Evolutionary conservation across 1,284 basidiomycete species (phyloP), one percentile per base, ranked within the genome.

Genomic region (Trichosporon sp.): DNA sequence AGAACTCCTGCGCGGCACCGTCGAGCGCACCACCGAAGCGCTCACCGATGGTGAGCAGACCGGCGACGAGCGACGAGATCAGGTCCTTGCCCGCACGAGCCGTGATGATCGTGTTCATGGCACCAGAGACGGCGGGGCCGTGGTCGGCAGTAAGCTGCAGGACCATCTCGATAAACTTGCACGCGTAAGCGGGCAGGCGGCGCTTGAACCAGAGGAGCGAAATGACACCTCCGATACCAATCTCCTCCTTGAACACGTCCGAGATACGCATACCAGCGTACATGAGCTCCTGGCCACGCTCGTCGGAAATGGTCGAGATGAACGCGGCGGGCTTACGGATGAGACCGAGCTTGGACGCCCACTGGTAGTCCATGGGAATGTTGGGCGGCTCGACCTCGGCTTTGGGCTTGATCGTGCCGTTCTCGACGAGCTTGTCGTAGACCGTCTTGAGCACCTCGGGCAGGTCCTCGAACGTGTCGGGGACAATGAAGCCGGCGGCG

Each of bases 351-450:
- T 98, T 95, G 73, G 92, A 89, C 52, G 95, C 95, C 95, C 95
- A 98, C 85, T 98, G 96, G 89, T 98, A 99, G 84, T 99, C 95
- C 92, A 98, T 95, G 29, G 95, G 95, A 79, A 98, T 98, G 70
- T 91, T 88, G 23, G 95, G 95, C 32, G 95, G 93, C 44, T 94
- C 90, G 64, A 88, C 84, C 84, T 98, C 95, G 59, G 83, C 72
- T 83, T 88, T 85, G 71, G 88, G 89, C 57, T 83, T 81, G 80
- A 98, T 88, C 54, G 82, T 76, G 60, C 94, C 92, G 56, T 79
- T 80, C 69, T 81, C 77, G 63, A 98, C 90, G 69, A 99, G 89
- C 67, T 82, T 83, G 72, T 94, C 87, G 84, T 97, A 99, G 21
- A 91, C 89, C 75, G 88, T 86, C 81, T 86, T 87, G 75, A 98